Percentiles rank a stretch among this genome's conserved stretches.
Evolutionary conservation across 108 stramenopile species (phyloP).

Genomic region (Chaetoceros tenuissimus): DNA sequence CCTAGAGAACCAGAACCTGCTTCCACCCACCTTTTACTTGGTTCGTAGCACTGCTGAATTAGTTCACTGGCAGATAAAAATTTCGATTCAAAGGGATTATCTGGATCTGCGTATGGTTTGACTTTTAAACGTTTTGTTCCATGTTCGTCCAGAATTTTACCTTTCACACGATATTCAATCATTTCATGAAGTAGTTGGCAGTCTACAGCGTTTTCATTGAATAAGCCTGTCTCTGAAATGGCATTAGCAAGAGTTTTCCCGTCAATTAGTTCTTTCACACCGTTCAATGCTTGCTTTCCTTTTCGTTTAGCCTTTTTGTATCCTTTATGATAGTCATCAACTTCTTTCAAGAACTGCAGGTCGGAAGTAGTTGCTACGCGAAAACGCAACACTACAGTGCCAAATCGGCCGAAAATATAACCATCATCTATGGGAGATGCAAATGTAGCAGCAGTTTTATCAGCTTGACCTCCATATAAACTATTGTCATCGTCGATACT

Average conservation of each 20-base stretch:
- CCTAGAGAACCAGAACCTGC: slow-evolving; percentile 44
- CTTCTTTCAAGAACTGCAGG: slow-evolving; percentile 1
- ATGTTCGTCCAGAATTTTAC: background rate
- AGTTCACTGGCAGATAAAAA: slow-evolving; percentile 41
- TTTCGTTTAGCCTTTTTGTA: background rate
- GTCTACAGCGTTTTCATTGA: background rate
- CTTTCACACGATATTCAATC: slow-evolving; percentile 13
- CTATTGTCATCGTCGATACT: background rate
- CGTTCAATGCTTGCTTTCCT: background rate
- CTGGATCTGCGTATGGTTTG: slow-evolving; percentile 66
- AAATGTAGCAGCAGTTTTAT: background rate
- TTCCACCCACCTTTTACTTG: slow-evolving; percentile 54
- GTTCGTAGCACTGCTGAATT: slow-evolving; percentile 28
- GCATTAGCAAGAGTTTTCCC: background rate
- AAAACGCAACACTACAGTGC: slow-evolving; percentile 11
- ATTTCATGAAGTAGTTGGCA: slow-evolving; percentile 17
- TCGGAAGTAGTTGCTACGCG: slow-evolving; percentile 12
- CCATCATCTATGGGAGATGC: background rate
- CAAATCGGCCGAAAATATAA: background rate
- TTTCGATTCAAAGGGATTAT: slow-evolving; percentile 22
- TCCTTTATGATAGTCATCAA: background rate
- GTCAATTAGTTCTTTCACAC: background rate
- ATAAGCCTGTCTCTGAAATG: background rate
- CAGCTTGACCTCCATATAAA: background rate
- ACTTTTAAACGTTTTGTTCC: slow-evolving; percentile 12